These are phyloP conservation scores for Phytopythium delawarense DNA, from an alignment of 352 stramenopile genomes.

Conservation along the genomic window DNA sequence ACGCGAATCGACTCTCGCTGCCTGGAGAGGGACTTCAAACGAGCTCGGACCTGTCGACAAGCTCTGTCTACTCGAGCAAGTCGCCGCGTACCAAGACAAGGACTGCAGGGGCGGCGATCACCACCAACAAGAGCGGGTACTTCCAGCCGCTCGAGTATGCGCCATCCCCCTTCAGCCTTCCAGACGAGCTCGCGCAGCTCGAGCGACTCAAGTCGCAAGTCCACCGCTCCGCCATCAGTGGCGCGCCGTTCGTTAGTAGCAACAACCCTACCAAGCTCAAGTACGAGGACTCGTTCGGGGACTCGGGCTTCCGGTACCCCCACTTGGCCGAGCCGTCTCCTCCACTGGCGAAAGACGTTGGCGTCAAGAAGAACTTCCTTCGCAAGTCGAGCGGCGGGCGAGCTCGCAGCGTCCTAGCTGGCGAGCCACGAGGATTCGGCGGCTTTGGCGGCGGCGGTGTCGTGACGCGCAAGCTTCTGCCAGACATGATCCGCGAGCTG, in stretches of 20 bases:
- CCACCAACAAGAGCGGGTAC: constrained; percentile 59
- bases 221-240: constrained; percentile 68
- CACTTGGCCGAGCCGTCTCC: constrained; percentile 69
- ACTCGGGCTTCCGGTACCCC: constrained; percentile 49
- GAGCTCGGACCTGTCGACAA: neutral
- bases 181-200: constrained; percentile 59
- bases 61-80: neutral
- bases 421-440: neutral
- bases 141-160: constrained; percentile 82
- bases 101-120: constrained; percentile 22
- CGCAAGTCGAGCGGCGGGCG: constrained; percentile 22
- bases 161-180: constrained; percentile 59
- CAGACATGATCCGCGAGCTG: constrained; percentile 71
- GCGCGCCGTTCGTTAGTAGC: constrained; percentile 61
- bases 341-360: constrained; percentile 46
- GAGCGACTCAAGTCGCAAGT: constrained; percentile 59
- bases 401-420: neutral
- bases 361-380: constrained; percentile 74
- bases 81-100: constrained; percentile 1
- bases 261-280: constrained; percentile 48
- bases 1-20: constrained; percentile 59
- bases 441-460: constrained; percentile 28
- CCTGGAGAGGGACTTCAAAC: constrained; percentile 3
- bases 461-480: constrained; percentile 60
- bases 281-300: constrained; percentile 70